Evolutionary conservation across 129 eudicot genomes (phyloP).

Genomic region (Rutidosis leptorrhynchoides): DNA sequence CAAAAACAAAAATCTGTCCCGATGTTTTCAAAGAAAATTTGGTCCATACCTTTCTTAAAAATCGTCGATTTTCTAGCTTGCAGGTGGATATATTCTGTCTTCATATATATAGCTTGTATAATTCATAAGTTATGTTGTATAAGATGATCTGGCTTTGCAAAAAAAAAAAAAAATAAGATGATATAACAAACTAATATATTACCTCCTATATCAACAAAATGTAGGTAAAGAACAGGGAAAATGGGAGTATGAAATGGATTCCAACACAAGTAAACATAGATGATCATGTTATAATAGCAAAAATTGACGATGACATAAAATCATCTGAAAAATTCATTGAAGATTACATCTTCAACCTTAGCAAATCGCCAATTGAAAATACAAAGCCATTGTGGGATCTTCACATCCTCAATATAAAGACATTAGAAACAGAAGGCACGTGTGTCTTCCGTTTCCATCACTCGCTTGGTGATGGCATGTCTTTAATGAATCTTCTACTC

Average conservation of each 20-base stretch:
- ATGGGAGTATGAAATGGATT: slow-evolving; percentile 33
- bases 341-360: slow-evolving; percentile 41
- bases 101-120: not conserved
- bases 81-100: slow-evolving; percentile 25
- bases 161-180: too few species aligned
- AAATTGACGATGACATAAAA: slow-evolving; percentile 27
- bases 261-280: slow-evolving; percentile 37
- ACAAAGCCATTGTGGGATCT: slow-evolving; percentile 45
- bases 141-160: too few species aligned
- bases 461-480: slow-evolving; percentile 46
- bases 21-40: slow-evolving; percentile 30
- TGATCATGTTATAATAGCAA: slow-evolving; percentile 29
- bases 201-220: not conserved
- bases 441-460: slow-evolving; percentile 45
- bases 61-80: slow-evolving; percentile 35
- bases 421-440: slow-evolving; percentile 29
- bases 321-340: slow-evolving; percentile 31
- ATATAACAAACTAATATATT: too few species aligned
- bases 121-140: too few species aligned
- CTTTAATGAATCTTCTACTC: slow-evolving; percentile 36
- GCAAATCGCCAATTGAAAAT: slow-evolving; percentile 25
- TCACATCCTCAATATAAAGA: slow-evolving; percentile 31
- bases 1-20: slow-evolving; percentile 22
- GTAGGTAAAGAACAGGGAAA: slow-evolving; percentile 29
- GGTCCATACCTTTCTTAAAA: slow-evolving; percentile 24